These are phyloP conservation scores for Raphanus raphanistrum DNA, from an alignment of 345 rosid species.

Conservation along the genomic window DNA sequence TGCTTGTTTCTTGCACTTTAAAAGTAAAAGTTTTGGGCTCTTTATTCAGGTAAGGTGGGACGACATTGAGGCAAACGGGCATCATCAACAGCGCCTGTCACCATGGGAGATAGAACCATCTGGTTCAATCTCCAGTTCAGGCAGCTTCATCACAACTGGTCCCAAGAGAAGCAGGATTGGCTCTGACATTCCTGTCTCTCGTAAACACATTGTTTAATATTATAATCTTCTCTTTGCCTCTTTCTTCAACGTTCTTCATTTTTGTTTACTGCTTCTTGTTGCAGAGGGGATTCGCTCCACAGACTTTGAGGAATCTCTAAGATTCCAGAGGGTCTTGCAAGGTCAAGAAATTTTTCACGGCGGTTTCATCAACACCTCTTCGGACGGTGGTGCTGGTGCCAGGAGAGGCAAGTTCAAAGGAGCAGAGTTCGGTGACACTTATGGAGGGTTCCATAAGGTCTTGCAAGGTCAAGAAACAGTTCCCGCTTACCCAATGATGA, in stretches of 20 bases:
- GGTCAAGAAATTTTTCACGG: constrained; percentile 98
- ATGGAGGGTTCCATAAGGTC: constrained; percentile 71
- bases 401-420: constrained; percentile 46
- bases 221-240: neutral
- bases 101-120: constrained; percentile 95
- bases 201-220: constrained; percentile 24
- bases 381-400: constrained; percentile 53
- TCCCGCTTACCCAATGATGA: constrained; percentile 44
- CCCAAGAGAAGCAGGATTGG: constrained; percentile 83
- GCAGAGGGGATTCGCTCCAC: constrained; percentile 75
- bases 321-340: constrained; percentile 99
- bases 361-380: constrained; percentile 49
- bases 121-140: constrained; percentile 58
- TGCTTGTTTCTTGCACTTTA: neutral
- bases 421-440: constrained; percentile 64
- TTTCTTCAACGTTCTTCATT: neutral
- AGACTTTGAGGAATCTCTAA: constrained; percentile 83
- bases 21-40: neutral
- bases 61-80: constrained; percentile 58
- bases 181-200: constrained; percentile 70
- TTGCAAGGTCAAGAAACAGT: constrained; percentile 99
- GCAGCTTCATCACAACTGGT: constrained; percentile 56
- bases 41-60: constrained; percentile 86
- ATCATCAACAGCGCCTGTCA: constrained; percentile 68
- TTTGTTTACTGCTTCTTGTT: neutral